Evolutionary conservation across 768 basidiomycete genomes (phyloP).

Genomic region (Xerocomellus intermedius): DNA sequence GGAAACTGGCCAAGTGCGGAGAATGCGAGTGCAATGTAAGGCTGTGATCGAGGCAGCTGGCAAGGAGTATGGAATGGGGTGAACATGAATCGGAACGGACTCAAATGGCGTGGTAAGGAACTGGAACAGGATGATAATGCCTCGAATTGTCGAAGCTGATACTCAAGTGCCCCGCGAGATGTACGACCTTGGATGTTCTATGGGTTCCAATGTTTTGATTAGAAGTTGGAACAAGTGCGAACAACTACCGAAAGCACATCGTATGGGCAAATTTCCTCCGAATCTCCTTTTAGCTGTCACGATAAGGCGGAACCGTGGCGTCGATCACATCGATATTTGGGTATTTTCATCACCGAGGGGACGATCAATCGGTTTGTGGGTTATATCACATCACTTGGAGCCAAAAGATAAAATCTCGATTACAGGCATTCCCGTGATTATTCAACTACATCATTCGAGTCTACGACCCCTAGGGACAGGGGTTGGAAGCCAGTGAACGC

Average conservation of each 20-base stretch:
- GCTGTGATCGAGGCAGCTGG: not conserved
- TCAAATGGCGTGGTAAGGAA: no score
- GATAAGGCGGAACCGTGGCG: not conserved
- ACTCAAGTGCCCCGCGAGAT: not conserved
- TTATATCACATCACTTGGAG: conserved; percentile 6
- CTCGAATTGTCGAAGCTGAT: not conserved
- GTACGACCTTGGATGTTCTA: no score
- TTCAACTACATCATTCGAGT: not conserved
- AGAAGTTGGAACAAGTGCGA: no score
- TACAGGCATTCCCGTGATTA: conserved; percentile 6
- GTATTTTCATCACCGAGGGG: not conserved
- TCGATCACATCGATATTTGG: not conserved
- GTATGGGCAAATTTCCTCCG: no score
- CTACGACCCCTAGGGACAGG: conserved; percentile 10
- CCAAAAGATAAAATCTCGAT: not conserved
- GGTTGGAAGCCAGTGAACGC: not conserved
- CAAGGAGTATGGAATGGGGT: not conserved
- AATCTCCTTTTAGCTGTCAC: not conserved
- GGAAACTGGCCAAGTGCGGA: not conserved
- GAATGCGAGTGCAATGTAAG: not conserved
- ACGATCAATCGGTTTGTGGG: conserved; percentile 7
- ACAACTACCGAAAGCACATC: no score
- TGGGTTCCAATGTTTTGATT: not conserved
- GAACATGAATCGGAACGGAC: not conserved
- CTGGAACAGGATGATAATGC: not conserved